Base-by-base conservation (phyloP, 352 stramenopile genomes). In the Phytophthora cajani region DNA sequence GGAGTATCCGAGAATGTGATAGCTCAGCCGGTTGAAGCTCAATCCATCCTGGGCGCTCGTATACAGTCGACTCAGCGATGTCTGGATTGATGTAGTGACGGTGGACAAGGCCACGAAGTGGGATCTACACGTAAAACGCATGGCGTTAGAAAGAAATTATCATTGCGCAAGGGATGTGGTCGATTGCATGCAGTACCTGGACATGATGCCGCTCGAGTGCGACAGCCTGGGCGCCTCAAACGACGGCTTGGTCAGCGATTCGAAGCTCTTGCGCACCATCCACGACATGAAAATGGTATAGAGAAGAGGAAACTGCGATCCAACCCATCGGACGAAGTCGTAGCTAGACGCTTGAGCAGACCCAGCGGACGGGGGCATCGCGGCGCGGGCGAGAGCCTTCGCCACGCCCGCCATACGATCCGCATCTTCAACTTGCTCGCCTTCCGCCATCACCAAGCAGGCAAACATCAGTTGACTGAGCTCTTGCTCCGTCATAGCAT, bases 1-100 rank as follows among this genome's bases (percentile, higher is more conserved):
- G 25, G 83, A 82, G 74, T 96, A 96, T 6, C 89, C 89, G 50
- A 96, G 64, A 27, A 95, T 77, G 60, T 96, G 89, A 33, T 91
- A 93, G 56, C 84, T 90, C 6, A 96, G 55, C 5, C 89, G 86
- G 58, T 96, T 96, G 60, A 93, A 96, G 51, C 87, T 95, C 49
- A 96, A 53, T 14, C 89, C 89, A 60, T 96, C 85, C 56, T 95
- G 78, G 2, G 83, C 62, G 57, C 85, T 96, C 5, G 89, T 96
- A 69, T 96, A 96, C 23, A 96, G 56, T 8, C 89, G 86, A 62
- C 79, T 77, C 0, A 94, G 74, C 2, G 69, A 27, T 11, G 75
- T 78, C 73, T 96, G 89, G 11, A 94, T 62, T 42, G 81, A 78
- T 8, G 75, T 87, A 11, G 82, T 78, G 12, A 90, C 79, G 0